phyloP scores from a whole-genome alignment of 2,329 filamentous ascomycete species.

The Alternaria sp. region DNA sequence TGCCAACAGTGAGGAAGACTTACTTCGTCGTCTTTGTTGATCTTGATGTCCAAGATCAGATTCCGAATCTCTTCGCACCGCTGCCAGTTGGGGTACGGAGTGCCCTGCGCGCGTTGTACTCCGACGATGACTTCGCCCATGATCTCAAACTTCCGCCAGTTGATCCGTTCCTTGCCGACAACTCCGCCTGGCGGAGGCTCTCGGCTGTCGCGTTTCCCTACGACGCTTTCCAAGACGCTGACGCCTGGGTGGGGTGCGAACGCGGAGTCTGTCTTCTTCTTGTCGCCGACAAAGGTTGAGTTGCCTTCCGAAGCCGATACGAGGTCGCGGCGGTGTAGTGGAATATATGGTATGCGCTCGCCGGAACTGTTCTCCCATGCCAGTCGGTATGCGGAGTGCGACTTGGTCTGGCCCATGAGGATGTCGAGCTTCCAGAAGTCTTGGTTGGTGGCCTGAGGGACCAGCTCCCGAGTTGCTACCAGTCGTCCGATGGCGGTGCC shows the following conservation, averaged over 20 bases:
- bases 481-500: slow-evolving; percentile 85
- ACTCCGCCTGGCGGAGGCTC: slow-evolving; percentile 47
- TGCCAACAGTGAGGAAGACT: slow-evolving; percentile 36
- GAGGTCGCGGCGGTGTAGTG: slow-evolving; percentile 85
- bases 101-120: slow-evolving; percentile 89
- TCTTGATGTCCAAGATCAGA: slow-evolving; percentile 79
- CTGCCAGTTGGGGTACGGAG: slow-evolving; percentile 75
- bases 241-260: slow-evolving; percentile 44
- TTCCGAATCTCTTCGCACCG: slow-evolving; percentile 74
- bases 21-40: slow-evolving; percentile 88
- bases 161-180: slow-evolving; percentile 69
- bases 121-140: slow-evolving; percentile 89
- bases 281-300: slow-evolving; percentile 77
- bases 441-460: slow-evolving; percentile 75
- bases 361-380: slow-evolving; percentile 95
- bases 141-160: slow-evolving; percentile 98
- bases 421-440: slow-evolving; percentile 88
- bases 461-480: slow-evolving; percentile 76
- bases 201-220: slow-evolving; percentile 48
- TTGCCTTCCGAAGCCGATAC: slow-evolving; percentile 93
- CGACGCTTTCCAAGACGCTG: slow-evolving; percentile 39
- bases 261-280: slow-evolving; percentile 32
- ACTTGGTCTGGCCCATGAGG: slow-evolving; percentile 91
- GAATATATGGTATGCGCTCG: slow-evolving; percentile 91
- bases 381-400: slow-evolving; percentile 92